Evolutionary conservation across 2,329 filamentous ascomycete species (phyloP), one percentile per base, ranked within the genome.

Genomic region (Penicillium sp.): DNA sequence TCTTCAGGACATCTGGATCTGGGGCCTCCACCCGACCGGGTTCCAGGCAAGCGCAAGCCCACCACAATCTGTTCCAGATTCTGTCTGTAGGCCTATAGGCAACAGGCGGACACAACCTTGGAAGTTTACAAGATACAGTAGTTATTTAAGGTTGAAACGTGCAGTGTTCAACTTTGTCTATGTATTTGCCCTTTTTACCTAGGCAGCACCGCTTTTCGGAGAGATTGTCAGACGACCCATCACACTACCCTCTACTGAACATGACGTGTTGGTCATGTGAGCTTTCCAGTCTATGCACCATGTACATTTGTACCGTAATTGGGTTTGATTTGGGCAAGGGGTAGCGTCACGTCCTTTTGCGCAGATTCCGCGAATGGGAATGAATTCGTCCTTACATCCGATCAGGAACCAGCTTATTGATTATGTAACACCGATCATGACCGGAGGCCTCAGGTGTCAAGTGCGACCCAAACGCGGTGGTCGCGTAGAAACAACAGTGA

Each of bases 11-110:
- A 33, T 16, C 13, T 16, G 31, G 4, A 43, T 50, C 48, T 22
- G 39, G 49, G 49, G n/a, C 49, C 37, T 53, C 50, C 50, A 53
- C 50, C 50, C 50, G 50, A 53, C 43, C 50, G 42, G 42, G 19
- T 37, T 53, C 26, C 39, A 52, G 37, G 31, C 24, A 27, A 26
- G 50, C 42, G 42, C 31, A 37, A 52, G 44, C 50, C 43, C 29
- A 46, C 42, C 26, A 35, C 29, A 24, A 35, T 7, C n/a, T 49
- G 19, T n/a, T 33, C 46, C 29, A 35, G 21, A 49, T 37, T 49
- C 13, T 13, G 39, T 4, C 46, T 26, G 31, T 26, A 26, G 26
- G 26, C 27, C 2, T 11, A 29, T 46, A 46, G 39, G 50, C 50
- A 53, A 21, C 50, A 53, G 37, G 4, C 47, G 1, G 26, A 26